Conservation (phyloP, 73 alveolate genomes). For the Tetrahymena elliotti region DNA sequence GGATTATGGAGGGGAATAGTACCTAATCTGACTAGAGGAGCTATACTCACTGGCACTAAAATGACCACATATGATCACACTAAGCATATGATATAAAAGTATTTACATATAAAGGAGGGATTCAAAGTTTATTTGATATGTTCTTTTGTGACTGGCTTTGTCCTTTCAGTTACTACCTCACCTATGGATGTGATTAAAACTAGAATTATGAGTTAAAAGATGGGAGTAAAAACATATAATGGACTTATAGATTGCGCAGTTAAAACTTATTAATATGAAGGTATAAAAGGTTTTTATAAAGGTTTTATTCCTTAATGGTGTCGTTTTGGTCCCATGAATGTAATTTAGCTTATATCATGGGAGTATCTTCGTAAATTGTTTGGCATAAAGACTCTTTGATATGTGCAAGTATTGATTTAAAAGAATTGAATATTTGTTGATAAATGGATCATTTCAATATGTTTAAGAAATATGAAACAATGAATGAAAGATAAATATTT, state of each 20-base stretch:
- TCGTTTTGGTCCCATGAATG: constrained; percentile 68
- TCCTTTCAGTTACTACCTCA: constrained; percentile 66
- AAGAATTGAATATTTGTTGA: neutral
- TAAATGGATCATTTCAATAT: neutral
- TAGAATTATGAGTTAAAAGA: constrained; percentile 65
- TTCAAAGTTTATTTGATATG: constrained; percentile 49
- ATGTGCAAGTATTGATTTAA: neutral
- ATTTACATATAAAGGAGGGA: constrained; percentile 47
- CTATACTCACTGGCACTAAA: constrained; percentile 61
- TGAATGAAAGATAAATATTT: neutral
- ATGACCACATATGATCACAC: constrained; percentile 77
- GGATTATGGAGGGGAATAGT: constrained; percentile 69
- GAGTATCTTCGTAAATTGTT: constrained; percentile 31
- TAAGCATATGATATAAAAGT: constrained; percentile 49
- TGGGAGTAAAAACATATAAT: constrained; percentile 39
- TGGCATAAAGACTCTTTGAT: constrained; percentile 36
- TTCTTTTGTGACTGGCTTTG: constrained; percentile 56
- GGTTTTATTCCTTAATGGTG: constrained; percentile 80
- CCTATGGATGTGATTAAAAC: constrained; percentile 71
- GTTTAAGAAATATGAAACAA: neutral
- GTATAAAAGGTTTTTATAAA: constrained; percentile 61
- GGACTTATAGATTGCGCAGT: constrained; percentile 50
- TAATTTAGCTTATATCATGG: constrained; percentile 29
- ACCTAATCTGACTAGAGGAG: constrained; percentile 65
- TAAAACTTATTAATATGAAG: constrained; percentile 55